Base-by-base conservation (phyloP, 371 early-diverging fungal genomes). In the Apophysomyces trapeziformis region DNA sequence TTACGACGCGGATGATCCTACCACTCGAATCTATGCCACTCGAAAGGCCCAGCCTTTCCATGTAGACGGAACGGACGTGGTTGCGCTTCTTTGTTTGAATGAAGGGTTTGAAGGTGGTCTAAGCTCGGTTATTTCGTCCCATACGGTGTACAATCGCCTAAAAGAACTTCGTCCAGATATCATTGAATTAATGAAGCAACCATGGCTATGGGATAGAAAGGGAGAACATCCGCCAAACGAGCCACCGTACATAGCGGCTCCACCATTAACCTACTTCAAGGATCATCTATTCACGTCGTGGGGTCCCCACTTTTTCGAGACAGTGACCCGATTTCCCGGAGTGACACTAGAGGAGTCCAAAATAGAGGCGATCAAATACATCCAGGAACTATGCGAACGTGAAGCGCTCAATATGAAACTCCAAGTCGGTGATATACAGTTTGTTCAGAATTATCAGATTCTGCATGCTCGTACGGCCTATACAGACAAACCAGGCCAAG, bases 11-110 rank as follows among this genome's bases (percentile, higher is more conserved):
- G 71, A 82, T 18, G 70, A 78, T 37, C 82, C 82, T 0, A 75
- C 75, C 4, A 81, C 82, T 7, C 82, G 82, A 58, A 78, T 82
- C 36, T 82, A 82, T 57, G 77, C 82, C 26, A 82, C 82, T 2
- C 75, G 79, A 41, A 78, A 74, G 59, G 82, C 82, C 1, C 79
- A 78, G 38, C 82, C 82, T 21, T 82, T 82, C 65, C 82, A 82
- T 37, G 77, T 76, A 4, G 82, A 81, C 57, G 82, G 79, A 37
- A 73, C 82, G 6, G 82, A 82, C 43, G 60, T 78, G 12, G 82
- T 82, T 32, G 76, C 60, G 2, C 61, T 82, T 0, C 64, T 82
- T 9, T 78, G 79, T 61, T 63, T 82, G 32, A 58, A 68, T 4
- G 71, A 73, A 47, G 79, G 77, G 14, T 41, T 63, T 21, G 74